Base-by-base conservation (phyloP, 805 yeast species). In the Candida parachauliodes region DNA sequence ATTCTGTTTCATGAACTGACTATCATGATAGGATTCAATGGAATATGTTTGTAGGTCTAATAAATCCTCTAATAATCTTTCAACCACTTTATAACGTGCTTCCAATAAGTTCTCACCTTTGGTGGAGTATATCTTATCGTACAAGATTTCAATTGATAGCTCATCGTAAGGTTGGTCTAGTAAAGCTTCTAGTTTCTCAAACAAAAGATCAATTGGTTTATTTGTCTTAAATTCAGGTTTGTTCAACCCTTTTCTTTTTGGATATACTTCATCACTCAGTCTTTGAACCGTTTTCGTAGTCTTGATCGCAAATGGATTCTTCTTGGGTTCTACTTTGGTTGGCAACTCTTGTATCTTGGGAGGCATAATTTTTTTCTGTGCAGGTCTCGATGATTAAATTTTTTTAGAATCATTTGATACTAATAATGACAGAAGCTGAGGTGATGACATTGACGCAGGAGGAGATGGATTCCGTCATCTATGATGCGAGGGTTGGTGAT, bases 401-500 rank as follows among this genome's bases (percentile, higher is more conserved):
- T 28, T 16, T 8, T 16, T 28, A 4, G 12, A 27, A 6, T 14
- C 14, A 27, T 10, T 10, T 27, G 8, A 15, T 18, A 15, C 5
- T n/a, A 18, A 23, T 18, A 21, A 14, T n/a, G 25, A 12, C 11
- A 5, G 30, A 33, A 11, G n/a, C n/a, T n/a, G n/a, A n/a, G n/a
- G n/a, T n/a, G n/a, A n/a, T n/a, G n/a, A 33, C 23, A 24, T 62
- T 76, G 24, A 58, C 72, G 5, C 85, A 79, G 54, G 96, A 88
- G 47, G 95, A 88, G 49, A 80, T 79, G 66, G 96, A 86, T 45
- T 81, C 83, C 35, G 76, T 89, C 39, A 71, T 88, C 33, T 80
- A 79, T 40, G 95, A 87, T 51, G 87, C 96, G 29, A 77, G 99
- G 56, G 80, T 72, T 22, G 97, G 97, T 5, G 98, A 91, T 50